Conservation (phyloP, 2,329 filamentous ascomycete species). For the Verticillium albo-atrum region DNA sequence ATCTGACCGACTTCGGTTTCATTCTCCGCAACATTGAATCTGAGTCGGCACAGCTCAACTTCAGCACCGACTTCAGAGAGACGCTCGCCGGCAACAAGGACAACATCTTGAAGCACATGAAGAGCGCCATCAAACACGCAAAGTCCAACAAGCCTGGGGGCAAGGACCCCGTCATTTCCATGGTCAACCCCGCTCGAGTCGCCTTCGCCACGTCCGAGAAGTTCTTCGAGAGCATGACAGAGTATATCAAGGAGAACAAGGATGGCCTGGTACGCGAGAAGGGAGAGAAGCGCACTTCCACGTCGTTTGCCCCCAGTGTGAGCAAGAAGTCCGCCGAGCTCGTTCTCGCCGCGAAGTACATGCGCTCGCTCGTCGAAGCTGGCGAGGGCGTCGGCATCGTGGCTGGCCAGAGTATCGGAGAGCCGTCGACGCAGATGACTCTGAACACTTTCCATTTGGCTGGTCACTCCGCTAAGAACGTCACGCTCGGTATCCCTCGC, state of each 20-base stretch:
- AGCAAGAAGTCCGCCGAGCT: constrained; percentile 74
- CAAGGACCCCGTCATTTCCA: constrained; percentile 70
- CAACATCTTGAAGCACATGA: constrained; percentile 71
- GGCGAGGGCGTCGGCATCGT: constrained; percentile 97
- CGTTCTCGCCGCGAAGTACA: constrained; percentile 86
- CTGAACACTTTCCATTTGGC: constrained; percentile 99
- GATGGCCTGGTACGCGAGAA: constrained; percentile 49
- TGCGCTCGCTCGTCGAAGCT: constrained; percentile 86
- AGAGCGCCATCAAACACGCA: constrained; percentile 71
- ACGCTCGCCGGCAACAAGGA: constrained; percentile 47
- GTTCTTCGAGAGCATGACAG: constrained; percentile 68
- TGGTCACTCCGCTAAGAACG: constrained; percentile 96
- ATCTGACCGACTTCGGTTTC: constrained; percentile 87
- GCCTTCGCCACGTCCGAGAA: constrained; percentile 86
- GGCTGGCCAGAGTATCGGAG: constrained; percentile 92
- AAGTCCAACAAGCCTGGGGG: constrained; percentile 51
- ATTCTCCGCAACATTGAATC: constrained; percentile 81
- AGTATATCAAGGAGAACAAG: constrained; percentile 75
- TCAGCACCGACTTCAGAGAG: constrained; percentile 46
- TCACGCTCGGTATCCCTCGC: constrained; percentile 96
- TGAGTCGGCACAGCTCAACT: constrained; percentile 70
- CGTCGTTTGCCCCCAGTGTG: constrained; percentile 32
- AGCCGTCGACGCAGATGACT: constrained; percentile 98
- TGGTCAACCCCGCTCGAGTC: constrained; percentile 71
- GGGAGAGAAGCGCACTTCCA: constrained; percentile 23